Conservation (phyloP, 192 early-diverging fungal genomes). For the Gaertneriomyces sp. region DNA sequence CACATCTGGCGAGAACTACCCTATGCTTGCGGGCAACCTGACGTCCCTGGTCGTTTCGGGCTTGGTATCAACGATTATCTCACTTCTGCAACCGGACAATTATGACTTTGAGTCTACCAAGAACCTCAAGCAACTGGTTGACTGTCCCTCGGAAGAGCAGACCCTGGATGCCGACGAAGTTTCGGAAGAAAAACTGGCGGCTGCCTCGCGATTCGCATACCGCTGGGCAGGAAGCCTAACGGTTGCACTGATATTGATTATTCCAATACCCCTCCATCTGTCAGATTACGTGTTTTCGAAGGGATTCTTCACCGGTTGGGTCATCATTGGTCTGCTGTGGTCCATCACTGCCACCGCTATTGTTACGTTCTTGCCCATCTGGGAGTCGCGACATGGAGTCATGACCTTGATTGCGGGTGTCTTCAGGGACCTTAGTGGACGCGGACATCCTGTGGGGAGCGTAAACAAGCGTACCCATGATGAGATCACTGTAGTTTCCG, state of each 20-base stretch:
- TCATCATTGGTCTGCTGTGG: slow-evolving; percentile 63
- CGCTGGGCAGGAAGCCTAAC: slow-evolving; percentile 51
- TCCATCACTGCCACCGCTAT: slow-evolving; percentile 47
- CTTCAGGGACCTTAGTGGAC: too few relatives aligned
- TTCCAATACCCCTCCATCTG: slow-evolving; percentile 69
- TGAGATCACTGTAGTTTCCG: too few relatives aligned
- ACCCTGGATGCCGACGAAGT: slow-evolving; percentile 34
- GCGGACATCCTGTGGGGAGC: too few relatives aligned
- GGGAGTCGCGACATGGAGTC: slow-evolving; percentile 32
- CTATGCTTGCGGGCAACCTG: slow-evolving; percentile 73
- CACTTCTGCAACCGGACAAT: slow-evolving; percentile 57
- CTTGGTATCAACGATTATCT: slow-evolving; percentile 36
- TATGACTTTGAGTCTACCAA: slow-evolving; percentile 57
- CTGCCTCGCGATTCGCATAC: slow-evolving; percentile 59
- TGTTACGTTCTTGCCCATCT: slow-evolving; percentile 58
- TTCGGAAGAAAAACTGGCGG: slow-evolving; percentile 40
- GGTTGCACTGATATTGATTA: slow-evolving; percentile 57
- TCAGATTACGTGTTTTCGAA: slow-evolving; percentile 61
- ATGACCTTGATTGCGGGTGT: too few relatives aligned
- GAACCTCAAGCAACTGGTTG: slow-evolving; percentile 43
- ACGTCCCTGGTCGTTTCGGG: slow-evolving; percentile 8
- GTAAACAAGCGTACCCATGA: too few relatives aligned
- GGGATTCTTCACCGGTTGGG: slow-evolving; percentile 70
- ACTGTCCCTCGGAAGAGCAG: slow-evolving; percentile 35
- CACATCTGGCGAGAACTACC: slow-evolving; percentile 61